Conservation (phyloP, 2,329 filamentous ascomycete species). For the Neurospora sp. region DNA sequence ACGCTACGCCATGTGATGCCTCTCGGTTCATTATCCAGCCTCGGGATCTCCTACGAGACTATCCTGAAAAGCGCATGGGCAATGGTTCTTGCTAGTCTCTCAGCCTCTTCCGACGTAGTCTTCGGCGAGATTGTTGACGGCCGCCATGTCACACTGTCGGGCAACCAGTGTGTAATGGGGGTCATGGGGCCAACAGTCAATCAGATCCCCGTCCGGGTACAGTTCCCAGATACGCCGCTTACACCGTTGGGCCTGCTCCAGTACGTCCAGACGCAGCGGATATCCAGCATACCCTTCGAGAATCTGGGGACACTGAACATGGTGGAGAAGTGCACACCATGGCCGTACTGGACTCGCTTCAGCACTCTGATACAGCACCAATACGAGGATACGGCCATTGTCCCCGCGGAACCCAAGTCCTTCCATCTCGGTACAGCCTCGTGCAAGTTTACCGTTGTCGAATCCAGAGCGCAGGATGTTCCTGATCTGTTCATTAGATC, state of each 20-base stretch:
- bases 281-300: slow-evolving; percentile 38
- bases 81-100: slow-evolving; percentile 41
- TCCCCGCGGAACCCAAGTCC: slow-evolving; percentile 23
- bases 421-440: slow-evolving; percentile 36
- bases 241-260: slow-evolving; percentile 40
- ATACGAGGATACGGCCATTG: slow-evolving; percentile 28
- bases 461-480: slow-evolving; percentile 30
- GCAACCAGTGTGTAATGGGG: slow-evolving; percentile 45
- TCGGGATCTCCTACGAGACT: slow-evolving; percentile 39
- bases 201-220: slow-evolving; percentile 38
- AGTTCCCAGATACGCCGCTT: slow-evolving; percentile 32
- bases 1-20: slow-evolving; percentile 31
- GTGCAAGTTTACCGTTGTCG: slow-evolving; percentile 34
- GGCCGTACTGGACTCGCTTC: slow-evolving; percentile 44
- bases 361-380: slow-evolving; percentile 46
- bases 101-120: slow-evolving; percentile 39
- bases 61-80: slow-evolving; percentile 51
- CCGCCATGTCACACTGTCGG: slow-evolving; percentile 31
- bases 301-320: slow-evolving; percentile 42
- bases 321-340: slow-evolving; percentile 42
- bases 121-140: slow-evolving; percentile 46
- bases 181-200: slow-evolving; percentile 37
- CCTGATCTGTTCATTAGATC: slow-evolving; percentile 39
- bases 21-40: slow-evolving; percentile 30
- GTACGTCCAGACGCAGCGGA: slow-evolving; percentile 38